phyloP scores from a whole-genome alignment of 768 basidiomycete species.

The Hygrophorus russula region DNA sequence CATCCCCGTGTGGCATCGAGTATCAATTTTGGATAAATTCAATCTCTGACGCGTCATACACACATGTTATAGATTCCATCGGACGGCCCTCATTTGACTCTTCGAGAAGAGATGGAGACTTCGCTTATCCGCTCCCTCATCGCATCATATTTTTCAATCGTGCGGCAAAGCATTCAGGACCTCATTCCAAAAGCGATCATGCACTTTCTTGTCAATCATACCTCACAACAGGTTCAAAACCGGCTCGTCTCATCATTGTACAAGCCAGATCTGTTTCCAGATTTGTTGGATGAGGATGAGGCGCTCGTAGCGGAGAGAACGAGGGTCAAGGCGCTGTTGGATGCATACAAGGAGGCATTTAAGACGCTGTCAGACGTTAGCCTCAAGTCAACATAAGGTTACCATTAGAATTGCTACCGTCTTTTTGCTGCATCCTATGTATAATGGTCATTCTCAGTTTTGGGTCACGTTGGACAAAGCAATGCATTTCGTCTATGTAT shows the following conservation, averaged over 20 bases:
- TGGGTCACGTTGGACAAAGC: not conserved
- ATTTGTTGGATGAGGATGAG: conserved; percentile 92
- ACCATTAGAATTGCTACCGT: not conserved
- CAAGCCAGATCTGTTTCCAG: conserved; percentile 86
- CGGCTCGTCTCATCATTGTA: conserved; percentile 90
- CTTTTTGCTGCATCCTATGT: not conserved
- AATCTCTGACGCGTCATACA: not conserved
- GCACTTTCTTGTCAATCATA: conserved; percentile 95
- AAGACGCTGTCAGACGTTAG: conserved; percentile 78
- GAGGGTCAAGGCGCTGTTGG: conserved; percentile 86
- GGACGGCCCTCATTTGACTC: conserved; percentile 52
- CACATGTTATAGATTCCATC: conserved; percentile 37
- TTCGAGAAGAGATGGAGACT: conserved; percentile 95
- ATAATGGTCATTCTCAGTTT: not conserved
- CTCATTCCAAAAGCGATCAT: conserved; percentile 96
- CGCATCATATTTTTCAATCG: conserved; percentile 90
- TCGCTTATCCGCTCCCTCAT: conserved; percentile 90
- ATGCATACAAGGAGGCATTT: conserved; percentile 94
- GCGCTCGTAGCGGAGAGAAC: conserved; percentile 87
- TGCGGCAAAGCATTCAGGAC: conserved; percentile 94
- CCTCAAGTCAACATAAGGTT: conserved; percentile 46
- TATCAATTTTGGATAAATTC: conserved; percentile 3
- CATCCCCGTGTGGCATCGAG: too few species aligned
- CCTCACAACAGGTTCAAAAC: conserved; percentile 95
- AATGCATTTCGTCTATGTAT: conserved; percentile 1